A percentile compares a stretch with the other conserved stretches of the same genome.
These are phyloP conservation scores for Pythium aristosporum DNA, from an alignment of 352 stramenopile genomes.

Conservation along the genomic window DNA sequence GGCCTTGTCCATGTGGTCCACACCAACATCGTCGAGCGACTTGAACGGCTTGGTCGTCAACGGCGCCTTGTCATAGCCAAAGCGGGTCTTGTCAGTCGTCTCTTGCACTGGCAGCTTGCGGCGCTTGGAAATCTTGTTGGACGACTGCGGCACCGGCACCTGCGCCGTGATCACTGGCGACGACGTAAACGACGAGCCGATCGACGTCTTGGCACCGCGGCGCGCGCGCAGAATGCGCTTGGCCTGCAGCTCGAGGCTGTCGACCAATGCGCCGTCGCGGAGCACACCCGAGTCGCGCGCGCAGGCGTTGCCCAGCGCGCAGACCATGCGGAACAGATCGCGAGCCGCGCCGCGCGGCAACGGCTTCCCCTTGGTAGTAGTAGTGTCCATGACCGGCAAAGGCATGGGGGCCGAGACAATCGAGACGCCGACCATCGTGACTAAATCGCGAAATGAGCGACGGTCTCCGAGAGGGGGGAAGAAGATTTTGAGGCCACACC, in stretches of 20 bases:
- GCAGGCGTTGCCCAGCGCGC: constrained; percentile 58
- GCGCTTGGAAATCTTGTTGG: constrained; percentile 25
- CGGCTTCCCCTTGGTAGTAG: constrained; percentile 8
- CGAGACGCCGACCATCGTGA: constrained; percentile 21
- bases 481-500: neutral
- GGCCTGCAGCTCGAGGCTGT: constrained; percentile 53
- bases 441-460: neutral
- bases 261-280: constrained; percentile 64
- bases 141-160: neutral
- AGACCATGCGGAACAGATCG: constrained; percentile 40
- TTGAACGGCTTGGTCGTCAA: constrained; percentile 19
- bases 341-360: constrained; percentile 7
- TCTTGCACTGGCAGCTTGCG: constrained; percentile 22
- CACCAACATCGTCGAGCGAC: neutral
- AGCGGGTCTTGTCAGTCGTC: constrained; percentile 15
- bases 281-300: constrained; percentile 60
- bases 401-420: constrained; percentile 19
- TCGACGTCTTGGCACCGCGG: constrained; percentile 3
- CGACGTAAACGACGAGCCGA: constrained; percentile 21
- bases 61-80: constrained; percentile 23
- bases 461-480: neutral
- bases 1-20: constrained; percentile 15
- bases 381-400: constrained; percentile 3
- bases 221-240: constrained; percentile 51
- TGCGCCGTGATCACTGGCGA: constrained; percentile 12